phyloP scores from a whole-genome alignment of 192 early-diverging fungal species.

The Entrophospora sp. region DNA sequence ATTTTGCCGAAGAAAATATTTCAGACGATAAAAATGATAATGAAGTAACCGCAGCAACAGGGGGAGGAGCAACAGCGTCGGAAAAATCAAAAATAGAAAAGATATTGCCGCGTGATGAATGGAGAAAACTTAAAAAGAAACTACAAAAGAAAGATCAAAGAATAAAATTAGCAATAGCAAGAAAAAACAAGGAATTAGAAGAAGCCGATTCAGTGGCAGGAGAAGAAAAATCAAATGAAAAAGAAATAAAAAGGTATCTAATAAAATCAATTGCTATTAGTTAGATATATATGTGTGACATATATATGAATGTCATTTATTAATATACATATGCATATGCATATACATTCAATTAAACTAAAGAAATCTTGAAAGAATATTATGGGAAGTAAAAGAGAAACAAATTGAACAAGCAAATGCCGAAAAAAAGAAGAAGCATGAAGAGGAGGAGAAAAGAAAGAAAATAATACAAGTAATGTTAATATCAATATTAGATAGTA shows the following conservation, averaged over 20 bases:
- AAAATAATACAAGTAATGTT: constrained; percentile 21
- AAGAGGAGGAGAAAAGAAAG: constrained; percentile 16
- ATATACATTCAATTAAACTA: background rate
- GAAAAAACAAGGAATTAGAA: background rate
- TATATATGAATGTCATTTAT: background rate
- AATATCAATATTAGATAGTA: background rate
- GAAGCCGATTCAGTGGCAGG: background rate
- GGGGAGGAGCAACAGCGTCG: too few species aligned
- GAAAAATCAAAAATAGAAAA: too few species aligned
- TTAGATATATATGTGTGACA: background rate
- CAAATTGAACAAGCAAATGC: constrained; percentile 20
- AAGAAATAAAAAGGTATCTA: background rate
- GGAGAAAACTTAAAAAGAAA: constrained; percentile 7
- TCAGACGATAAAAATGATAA: too few species aligned
- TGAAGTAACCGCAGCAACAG: too few species aligned
- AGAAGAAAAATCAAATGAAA: background rate
- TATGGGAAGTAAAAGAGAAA: constrained; percentile 21
- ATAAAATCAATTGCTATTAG: too few species aligned
- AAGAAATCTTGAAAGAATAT: constrained; percentile 14
- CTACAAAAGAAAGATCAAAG: constrained; percentile 1
- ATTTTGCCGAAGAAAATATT: too few species aligned
- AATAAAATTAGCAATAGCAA: constrained; percentile 2
- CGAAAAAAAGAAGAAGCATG: constrained; percentile 1
- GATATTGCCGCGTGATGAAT: constrained; percentile 10
- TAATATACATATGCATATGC: background rate